Conservation (phyloP, 2,329 filamentous ascomycete species). For the Pseudogymnoascus sp. region DNA sequence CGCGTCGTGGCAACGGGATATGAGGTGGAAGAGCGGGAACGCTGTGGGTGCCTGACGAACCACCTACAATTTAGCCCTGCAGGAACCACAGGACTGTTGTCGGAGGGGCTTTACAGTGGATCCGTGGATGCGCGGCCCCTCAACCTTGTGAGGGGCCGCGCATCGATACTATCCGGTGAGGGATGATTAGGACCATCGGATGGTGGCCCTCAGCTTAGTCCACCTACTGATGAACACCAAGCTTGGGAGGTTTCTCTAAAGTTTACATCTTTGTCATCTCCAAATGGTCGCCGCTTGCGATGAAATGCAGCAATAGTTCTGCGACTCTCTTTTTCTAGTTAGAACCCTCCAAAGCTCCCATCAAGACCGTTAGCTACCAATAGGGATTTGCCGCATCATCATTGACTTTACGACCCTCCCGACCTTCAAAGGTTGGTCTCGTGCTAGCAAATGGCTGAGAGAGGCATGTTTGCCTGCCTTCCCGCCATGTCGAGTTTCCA, state of each 20-base stretch:
- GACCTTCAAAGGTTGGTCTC: constrained; percentile 12
- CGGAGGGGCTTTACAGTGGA: background rate
- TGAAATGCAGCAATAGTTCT: background rate
- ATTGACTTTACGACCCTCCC: constrained; percentile 9
- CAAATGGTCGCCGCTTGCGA: no score
- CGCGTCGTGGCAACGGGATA: no score
- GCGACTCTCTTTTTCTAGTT: background rate
- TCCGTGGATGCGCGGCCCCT: no score
- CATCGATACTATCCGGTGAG: background rate
- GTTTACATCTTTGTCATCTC: no score
- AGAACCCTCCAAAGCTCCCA: background rate
- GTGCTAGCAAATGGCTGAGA: constrained; percentile 12
- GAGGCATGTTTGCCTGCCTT: constrained; percentile 10
- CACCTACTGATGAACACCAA: background rate
- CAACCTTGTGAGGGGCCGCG: background rate
- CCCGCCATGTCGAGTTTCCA: constrained; percentile 11
- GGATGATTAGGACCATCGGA: background rate
- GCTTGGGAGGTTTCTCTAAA: background rate
- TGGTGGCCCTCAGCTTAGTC: background rate
- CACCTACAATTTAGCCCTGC: background rate
- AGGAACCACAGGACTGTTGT: background rate
- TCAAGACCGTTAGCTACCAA: background rate
- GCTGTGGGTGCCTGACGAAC: no score
- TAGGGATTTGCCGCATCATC: constrained; percentile 10
- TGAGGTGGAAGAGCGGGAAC: no score